Evolutionary conservation across 2,329 filamentous ascomycete species (phyloP).

Genomic region (Coniochaeta hoffmannii): DNA sequence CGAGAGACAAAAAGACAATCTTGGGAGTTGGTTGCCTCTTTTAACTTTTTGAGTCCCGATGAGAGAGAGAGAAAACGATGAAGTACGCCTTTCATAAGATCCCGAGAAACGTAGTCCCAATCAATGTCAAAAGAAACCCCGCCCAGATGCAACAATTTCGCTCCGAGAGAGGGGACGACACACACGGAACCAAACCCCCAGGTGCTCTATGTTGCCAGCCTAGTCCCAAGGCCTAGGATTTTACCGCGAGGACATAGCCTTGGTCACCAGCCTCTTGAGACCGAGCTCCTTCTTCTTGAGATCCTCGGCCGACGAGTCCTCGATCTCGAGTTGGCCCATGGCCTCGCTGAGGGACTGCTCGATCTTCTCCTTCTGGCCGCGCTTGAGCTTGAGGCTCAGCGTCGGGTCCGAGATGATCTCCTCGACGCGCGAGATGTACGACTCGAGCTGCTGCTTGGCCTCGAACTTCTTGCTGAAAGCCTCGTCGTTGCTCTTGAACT

Average conservation of each 20-base stretch:
- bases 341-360: slow-evolving; percentile 94
- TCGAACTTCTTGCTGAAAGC: slow-evolving; percentile 99
- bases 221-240: slow-evolving; percentile 5
- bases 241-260: slow-evolving; percentile 93
- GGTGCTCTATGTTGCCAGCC: background rate
- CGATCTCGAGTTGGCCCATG: slow-evolving; percentile 94
- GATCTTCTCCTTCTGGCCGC: slow-evolving; percentile 99
- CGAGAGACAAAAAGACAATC: slow-evolving; percentile 5
- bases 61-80: slow-evolving; percentile 12
- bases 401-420: slow-evolving; percentile 97
- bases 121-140: slow-evolving; percentile 12
- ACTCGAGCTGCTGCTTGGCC: slow-evolving; percentile 98
- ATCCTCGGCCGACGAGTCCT: slow-evolving; percentile 85
- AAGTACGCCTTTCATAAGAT: slow-evolving; percentile 16
- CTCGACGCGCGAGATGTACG: slow-evolving; percentile 97
- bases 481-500: slow-evolving; percentile 97
- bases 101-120: slow-evolving; percentile 12
- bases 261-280: slow-evolving; percentile 95
- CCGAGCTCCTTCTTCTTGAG: slow-evolving; percentile 99
- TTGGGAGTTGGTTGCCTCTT: slow-evolving; percentile 4
- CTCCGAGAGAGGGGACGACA: slow-evolving; percentile 8
- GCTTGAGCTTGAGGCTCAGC: slow-evolving; percentile 95
- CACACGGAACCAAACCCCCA: slow-evolving; percentile 7
- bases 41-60: slow-evolving; percentile 2
- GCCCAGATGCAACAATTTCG: slow-evolving; percentile 10